These are phyloP conservation scores for Pythium sp. DNA, from an alignment of 352 stramenopile species.

Conservation along the genomic window DNA sequence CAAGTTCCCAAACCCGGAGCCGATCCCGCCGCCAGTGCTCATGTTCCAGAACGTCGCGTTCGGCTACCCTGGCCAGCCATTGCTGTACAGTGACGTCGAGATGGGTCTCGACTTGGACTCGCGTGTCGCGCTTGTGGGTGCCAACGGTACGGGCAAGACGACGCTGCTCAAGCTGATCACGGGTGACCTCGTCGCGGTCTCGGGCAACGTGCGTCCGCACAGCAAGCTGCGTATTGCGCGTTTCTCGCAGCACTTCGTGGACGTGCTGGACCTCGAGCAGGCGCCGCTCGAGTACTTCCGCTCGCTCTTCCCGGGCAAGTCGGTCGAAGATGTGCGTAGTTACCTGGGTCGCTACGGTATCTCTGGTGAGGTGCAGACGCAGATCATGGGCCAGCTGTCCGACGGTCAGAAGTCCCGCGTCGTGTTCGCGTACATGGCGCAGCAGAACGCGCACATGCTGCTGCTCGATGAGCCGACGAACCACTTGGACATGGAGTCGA, in stretches of 20 bases:
- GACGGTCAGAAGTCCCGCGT: slow-evolving; percentile 97
- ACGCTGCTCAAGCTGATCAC: slow-evolving; percentile 99
- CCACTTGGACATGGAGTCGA: slow-evolving; percentile 93
- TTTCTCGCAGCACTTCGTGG: slow-evolving; percentile 99
- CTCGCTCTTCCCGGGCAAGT: slow-evolving; percentile 91
- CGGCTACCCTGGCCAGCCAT: slow-evolving; percentile 89
- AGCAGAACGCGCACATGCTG: slow-evolving; percentile 97
- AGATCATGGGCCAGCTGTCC: slow-evolving; percentile 95
- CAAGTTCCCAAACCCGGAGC: slow-evolving; percentile 96
- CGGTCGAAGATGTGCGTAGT: slow-evolving; percentile 92
- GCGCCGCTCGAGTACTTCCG: slow-evolving; percentile 97
- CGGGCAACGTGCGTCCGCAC: slow-evolving; percentile 95
- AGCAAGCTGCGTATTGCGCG: slow-evolving; percentile 94
- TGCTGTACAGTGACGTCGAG: slow-evolving; percentile 93
- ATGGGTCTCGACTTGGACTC: slow-evolving; percentile 97
- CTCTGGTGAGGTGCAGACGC: slow-evolving; percentile 94
- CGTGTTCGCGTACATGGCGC: slow-evolving; percentile 97
- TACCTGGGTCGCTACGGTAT: slow-evolving; percentile 97
- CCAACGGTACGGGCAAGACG: slow-evolving; percentile 96
- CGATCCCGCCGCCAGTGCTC: slow-evolving; percentile 93
- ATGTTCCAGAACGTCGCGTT: slow-evolving; percentile 98
- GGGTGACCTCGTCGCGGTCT: slow-evolving; percentile 91
- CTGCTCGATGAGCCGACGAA: slow-evolving; percentile 90
- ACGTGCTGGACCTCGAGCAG: slow-evolving; percentile 95
- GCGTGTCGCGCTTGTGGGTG: slow-evolving; percentile 95